Base-by-base conservation (phyloP, 2,329 filamentous ascomycete genomes). In the Scytalidium lignicola region DNA sequence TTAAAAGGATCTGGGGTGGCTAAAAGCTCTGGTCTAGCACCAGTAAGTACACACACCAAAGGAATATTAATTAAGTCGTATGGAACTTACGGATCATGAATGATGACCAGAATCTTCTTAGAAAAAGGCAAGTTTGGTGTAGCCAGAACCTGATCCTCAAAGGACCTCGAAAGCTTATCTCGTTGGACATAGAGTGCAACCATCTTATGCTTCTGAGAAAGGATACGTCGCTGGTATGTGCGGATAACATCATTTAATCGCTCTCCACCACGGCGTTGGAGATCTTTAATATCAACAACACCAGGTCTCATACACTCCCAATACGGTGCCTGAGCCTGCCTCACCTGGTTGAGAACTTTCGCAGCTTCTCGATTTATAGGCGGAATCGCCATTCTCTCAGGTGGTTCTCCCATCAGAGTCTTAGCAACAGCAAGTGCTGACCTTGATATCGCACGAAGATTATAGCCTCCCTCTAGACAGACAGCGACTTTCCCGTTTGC, bases 391-490 rank as follows among this genome's bases (percentile, higher is more conserved):
- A 85, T 77, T 59, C 75, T 71, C 40, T 79, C 78, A 2, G 93
- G 93, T 10, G 92, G 89, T 62, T 99, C 91, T 19, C 93, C 90
- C 90, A 99, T 97, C 41, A 99, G 75, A 1, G 92, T 96, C 51
- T 84, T 83, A 1, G 90, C 93, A 1, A 99, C 93, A 2, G 92
- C 90, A 3, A 96, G 77, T 1, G 93, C 91, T 3, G 93, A 97
- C 50, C 88, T 84, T 0, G 93, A 95, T 51, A 99, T 99, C 0
- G 93, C 93, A 43, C 83, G 75, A 20, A 99, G 80, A 60, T 97
- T 97, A 69, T 99, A 99, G 8, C 93, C 93, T 19, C 93, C 93
- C 70, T 99, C 93, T 2, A 99, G 76, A 63, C 91, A 96, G 8
- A 96, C 92, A 2, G 89, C 88, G 13, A 99, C 78, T 63, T 91